phyloP scores from a whole-genome alignment of 2,329 filamentous ascomycete genomes.

The Exophiala bonariae region DNA sequence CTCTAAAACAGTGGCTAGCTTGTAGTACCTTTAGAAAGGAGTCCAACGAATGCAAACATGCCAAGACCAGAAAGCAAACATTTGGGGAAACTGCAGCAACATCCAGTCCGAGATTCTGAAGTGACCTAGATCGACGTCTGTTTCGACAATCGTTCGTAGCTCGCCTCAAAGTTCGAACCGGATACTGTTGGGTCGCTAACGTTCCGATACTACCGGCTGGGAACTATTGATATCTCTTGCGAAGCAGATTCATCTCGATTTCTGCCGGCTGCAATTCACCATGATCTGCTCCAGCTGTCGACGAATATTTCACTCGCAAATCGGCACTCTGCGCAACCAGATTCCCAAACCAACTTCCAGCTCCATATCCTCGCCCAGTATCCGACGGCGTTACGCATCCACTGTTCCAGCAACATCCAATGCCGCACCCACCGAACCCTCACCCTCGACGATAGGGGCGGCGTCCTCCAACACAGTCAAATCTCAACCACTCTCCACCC shows the following conservation, averaged over 20 bases:
- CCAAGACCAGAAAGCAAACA: constrained; percentile 1
- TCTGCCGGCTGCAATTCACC: too few relatives aligned
- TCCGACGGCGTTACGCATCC: constrained; percentile 12
- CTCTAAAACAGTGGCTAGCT: too few relatives aligned
- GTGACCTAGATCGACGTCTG: too few relatives aligned
- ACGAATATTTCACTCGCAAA: constrained; percentile 16
- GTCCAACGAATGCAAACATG: too few relatives aligned
- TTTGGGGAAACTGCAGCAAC: not conserved
- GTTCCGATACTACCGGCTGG: too few relatives aligned
- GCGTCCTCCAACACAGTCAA: constrained; percentile 12
- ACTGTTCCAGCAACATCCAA: constrained; percentile 21
- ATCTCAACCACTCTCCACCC: constrained; percentile 41
- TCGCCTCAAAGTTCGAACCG: too few relatives aligned
- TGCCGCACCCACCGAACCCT: constrained; percentile 20
- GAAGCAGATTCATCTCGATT: too few relatives aligned
- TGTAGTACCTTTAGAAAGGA: too few relatives aligned
- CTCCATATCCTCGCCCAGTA: constrained; percentile 1
- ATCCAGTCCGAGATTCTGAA: not conserved
- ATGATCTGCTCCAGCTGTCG: constrained; percentile 29
- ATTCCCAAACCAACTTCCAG: not conserved
- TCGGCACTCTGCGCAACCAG: constrained; percentile 5
- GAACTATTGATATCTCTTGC: too few relatives aligned
- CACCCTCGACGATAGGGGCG: constrained; percentile 13
- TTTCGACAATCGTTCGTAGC: too few relatives aligned
- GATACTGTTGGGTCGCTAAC: too few relatives aligned